These are phyloP conservation scores for Encephalitozoon romaleae DNA, from an alignment of 371 early-diverging fungal species.

Conservation along the genomic window DNA sequence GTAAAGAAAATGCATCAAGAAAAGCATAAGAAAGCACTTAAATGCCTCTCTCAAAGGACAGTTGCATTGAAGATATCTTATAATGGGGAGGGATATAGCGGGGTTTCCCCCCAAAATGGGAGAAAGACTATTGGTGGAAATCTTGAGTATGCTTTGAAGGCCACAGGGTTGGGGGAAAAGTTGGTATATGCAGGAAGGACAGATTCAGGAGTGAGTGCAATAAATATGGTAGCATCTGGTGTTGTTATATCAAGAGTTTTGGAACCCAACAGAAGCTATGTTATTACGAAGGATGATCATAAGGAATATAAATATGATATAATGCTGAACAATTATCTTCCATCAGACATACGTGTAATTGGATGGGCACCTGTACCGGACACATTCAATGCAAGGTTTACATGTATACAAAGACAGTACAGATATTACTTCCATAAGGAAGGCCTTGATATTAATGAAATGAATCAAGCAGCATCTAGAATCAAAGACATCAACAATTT, in stretches of 20 bases:
- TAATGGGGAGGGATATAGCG: slow-evolving; percentile 41
- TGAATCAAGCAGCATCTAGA: slow-evolving; percentile 30
- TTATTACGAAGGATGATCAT: not conserved
- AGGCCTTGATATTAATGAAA: slow-evolving; percentile 25
- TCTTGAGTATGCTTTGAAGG: slow-evolving; percentile 29
- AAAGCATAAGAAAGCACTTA: not conserved
- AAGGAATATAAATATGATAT: slow-evolving; percentile 53
- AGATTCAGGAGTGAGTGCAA: slow-evolving; percentile 58
- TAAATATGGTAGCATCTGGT: slow-evolving; percentile 45
- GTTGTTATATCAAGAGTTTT: slow-evolving; percentile 1
- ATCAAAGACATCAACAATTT: slow-evolving; percentile 39
- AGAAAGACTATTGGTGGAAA: slow-evolving; percentile 16
- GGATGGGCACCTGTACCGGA: slow-evolving; percentile 54
- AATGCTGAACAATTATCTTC: slow-evolving; percentile 54
- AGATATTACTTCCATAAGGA: slow-evolving; percentile 54
- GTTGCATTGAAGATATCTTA: slow-evolving; percentile 43
- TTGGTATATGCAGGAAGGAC: slow-evolving; percentile 57
- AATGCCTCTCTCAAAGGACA: slow-evolving; percentile 1
- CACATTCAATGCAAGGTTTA: slow-evolving; percentile 55
- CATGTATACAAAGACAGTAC: slow-evolving; percentile 56
- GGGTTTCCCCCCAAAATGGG: slow-evolving; percentile 12
- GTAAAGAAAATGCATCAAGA: not conserved
- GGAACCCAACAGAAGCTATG: not conserved
- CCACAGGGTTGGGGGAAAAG: slow-evolving; percentile 13
- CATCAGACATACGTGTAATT: slow-evolving; percentile 50